phyloP scores from a whole-genome alignment of 1,284 basidiomycete genomes.

The Ustilago bromivora region DNA sequence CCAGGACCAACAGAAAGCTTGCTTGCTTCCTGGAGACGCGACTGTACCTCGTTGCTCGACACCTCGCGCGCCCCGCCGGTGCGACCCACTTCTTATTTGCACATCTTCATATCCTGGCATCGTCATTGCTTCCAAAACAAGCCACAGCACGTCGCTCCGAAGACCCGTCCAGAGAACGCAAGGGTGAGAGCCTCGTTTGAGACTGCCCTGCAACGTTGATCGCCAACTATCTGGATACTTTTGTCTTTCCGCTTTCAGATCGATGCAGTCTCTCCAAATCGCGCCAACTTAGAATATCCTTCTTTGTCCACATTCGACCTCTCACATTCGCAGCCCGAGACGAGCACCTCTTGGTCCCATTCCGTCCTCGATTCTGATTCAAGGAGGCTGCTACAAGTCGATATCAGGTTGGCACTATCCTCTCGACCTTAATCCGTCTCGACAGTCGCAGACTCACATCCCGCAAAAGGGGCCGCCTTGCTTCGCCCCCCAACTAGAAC shows the following conservation, averaged over 20 bases:
- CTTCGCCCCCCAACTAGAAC: not conserved
- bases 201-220: not conserved
- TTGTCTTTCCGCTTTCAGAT: not conserved
- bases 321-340: not conserved
- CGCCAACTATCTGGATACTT: not conserved
- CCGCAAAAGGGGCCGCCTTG: not conserved
- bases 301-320: not conserved
- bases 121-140: not conserved
- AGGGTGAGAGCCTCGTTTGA: not conserved
- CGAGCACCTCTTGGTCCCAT: not conserved
- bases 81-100: conserved; percentile 8
- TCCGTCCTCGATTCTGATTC: too few relatives aligned
- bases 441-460: not conserved
- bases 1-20: conserved; percentile 3
- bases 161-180: not conserved
- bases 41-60: not conserved
- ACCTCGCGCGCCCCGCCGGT: conserved; percentile 1
- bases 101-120: conserved; percentile 20
- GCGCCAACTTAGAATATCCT: conserved; percentile 8
- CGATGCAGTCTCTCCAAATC: conserved; percentile 20
- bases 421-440: not conserved
- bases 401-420: too few relatives aligned
- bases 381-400: too few relatives aligned
- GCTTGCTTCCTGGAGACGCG: not conserved
- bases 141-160: not conserved